Percentiles rank a stretch among this genome's conserved stretches.
phyloP scores from a whole-genome alignment of 208 protist species.

The Trypanosoma melophagium region DNA sequence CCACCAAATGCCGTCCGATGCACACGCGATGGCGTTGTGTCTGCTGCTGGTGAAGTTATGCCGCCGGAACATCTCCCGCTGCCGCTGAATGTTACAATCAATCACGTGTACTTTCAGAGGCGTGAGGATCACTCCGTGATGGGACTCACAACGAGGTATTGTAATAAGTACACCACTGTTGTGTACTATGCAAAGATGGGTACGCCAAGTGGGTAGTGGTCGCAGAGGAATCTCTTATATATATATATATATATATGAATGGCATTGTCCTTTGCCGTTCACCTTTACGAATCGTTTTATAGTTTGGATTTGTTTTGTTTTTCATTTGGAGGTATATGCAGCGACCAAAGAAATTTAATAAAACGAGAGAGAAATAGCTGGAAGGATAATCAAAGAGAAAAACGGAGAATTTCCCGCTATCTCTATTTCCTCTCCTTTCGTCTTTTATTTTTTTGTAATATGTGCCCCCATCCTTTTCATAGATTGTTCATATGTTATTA shows the following conservation, averaged over 20 bases:
- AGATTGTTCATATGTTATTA: background rate
- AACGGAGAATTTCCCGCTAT: too few species aligned
- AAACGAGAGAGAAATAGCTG: too few species aligned
- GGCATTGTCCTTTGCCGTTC: too few species aligned
- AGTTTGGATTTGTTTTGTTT: too few species aligned
- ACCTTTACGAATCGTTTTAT: too few species aligned
- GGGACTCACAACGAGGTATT: conserved; percentile 85
- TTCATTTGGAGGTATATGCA: too few species aligned
- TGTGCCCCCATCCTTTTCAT: background rate
- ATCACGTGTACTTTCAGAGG: conserved; percentile 92
- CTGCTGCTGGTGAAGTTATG: conserved; percentile 44
- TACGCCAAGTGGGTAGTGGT: background rate
- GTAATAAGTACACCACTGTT: conserved; percentile 90
- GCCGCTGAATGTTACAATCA: conserved; percentile 89
- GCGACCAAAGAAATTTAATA: too few species aligned
- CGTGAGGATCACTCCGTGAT: conserved; percentile 86
- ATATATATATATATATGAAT: background rate
- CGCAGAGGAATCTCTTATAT: background rate
- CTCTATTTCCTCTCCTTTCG: too few species aligned
- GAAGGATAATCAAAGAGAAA: too few species aligned
- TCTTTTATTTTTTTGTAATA: too few species aligned
- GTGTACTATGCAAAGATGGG: conserved; percentile 73
- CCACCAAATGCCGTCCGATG: conserved; percentile 86
- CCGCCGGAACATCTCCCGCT: conserved; percentile 79
- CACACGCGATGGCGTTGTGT: conserved; percentile 54